Conservation (phyloP, 108 stramenopile genomes). For the Nitzschia palea region DNA sequence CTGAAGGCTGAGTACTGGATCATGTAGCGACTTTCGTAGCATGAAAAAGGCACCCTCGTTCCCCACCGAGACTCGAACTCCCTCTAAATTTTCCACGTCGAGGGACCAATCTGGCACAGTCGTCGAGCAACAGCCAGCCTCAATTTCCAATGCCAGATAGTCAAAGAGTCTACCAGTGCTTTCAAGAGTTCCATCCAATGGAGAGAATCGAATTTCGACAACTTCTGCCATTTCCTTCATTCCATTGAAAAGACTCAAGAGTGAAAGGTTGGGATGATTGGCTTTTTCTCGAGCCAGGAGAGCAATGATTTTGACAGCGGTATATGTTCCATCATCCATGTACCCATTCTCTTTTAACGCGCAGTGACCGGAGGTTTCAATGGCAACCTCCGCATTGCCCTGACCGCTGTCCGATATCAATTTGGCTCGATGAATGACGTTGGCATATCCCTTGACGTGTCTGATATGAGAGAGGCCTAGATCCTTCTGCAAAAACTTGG, state of each 20-base stretch:
- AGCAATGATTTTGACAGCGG: constrained; percentile 74
- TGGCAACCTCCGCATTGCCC: constrained; percentile 72
- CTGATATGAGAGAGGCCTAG: constrained; percentile 68
- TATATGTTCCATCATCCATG: constrained; percentile 88
- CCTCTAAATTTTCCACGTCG: constrained; percentile 78
- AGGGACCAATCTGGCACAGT: constrained; percentile 48
- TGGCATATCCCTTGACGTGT: constrained; percentile 81
- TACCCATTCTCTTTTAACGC: constrained; percentile 80
- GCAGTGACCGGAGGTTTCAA: constrained; percentile 86
- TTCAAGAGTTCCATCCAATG: constrained; percentile 59
- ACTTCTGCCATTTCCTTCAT: constrained; percentile 69
- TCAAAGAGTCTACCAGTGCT: constrained; percentile 55
- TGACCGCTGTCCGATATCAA: constrained; percentile 61
- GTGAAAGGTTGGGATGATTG: constrained; percentile 12
- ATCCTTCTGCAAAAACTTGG: constrained; percentile 51
- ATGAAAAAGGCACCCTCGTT: constrained; percentile 77
- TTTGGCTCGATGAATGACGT: constrained; percentile 81
- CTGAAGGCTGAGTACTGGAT: constrained; percentile 82
- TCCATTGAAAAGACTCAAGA: constrained; percentile 63
- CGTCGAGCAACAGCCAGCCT: constrained; percentile 27
- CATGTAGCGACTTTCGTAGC: constrained; percentile 82
- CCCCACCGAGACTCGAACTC: constrained; percentile 61
- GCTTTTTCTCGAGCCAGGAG: constrained; percentile 26
- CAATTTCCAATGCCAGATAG: constrained; percentile 38
- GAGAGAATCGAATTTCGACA: constrained; percentile 59